Percentiles rank a stretch among this genome's conserved stretches.
Conservation (phyloP, 2,329 filamentous ascomycete genomes). For the Xylaria sp. region DNA sequence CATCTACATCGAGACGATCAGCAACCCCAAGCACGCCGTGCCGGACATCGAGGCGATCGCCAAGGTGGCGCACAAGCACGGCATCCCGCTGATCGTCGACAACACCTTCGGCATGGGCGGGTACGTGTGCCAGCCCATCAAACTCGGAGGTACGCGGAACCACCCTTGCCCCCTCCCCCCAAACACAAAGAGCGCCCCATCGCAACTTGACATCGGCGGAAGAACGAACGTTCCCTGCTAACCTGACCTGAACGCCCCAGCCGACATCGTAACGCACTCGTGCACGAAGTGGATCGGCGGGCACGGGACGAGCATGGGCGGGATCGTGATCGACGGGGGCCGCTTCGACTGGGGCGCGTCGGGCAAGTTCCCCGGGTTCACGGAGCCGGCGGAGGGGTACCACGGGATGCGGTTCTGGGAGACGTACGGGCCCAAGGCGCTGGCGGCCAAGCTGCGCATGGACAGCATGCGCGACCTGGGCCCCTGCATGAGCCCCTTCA, state of each 20-base stretch:
- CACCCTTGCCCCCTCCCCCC: too few relatives aligned
- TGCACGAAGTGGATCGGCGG: constrained; percentile 77
- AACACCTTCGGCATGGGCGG: constrained; percentile 75
- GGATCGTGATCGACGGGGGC: constrained; percentile 68
- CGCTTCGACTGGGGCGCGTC: constrained; percentile 74
- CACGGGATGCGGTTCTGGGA: constrained; percentile 73
- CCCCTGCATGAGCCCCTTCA: constrained; percentile 69
- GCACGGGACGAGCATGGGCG: constrained; percentile 71
- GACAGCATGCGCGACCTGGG: constrained; percentile 73
- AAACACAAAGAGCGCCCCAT: too few relatives aligned
- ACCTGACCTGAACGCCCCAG: constrained; percentile 37
- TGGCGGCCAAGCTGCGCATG: constrained; percentile 68
- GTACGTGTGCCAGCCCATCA: constrained; percentile 67
- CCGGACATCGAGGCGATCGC: constrained; percentile 70
- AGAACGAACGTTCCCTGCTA: not conserved
- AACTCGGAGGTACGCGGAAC: constrained; percentile 60
- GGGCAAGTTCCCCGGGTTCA: constrained; percentile 70
- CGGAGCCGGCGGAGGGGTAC: constrained; percentile 68
- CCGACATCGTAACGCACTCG: constrained; percentile 72
- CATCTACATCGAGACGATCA: constrained; percentile 39
- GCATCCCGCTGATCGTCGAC: constrained; percentile 52
- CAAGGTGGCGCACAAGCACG: constrained; percentile 55
- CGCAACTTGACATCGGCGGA: too few relatives aligned
- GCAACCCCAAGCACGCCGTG: constrained; percentile 45
- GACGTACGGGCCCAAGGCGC: constrained; percentile 67